Percentiles rank a stretch among this genome's conserved stretches.
Evolutionary conservation across 225 moss, liverwort and hornwort genomes (phyloP).

Genomic region (Pseudisothecium myosuroides): DNA sequence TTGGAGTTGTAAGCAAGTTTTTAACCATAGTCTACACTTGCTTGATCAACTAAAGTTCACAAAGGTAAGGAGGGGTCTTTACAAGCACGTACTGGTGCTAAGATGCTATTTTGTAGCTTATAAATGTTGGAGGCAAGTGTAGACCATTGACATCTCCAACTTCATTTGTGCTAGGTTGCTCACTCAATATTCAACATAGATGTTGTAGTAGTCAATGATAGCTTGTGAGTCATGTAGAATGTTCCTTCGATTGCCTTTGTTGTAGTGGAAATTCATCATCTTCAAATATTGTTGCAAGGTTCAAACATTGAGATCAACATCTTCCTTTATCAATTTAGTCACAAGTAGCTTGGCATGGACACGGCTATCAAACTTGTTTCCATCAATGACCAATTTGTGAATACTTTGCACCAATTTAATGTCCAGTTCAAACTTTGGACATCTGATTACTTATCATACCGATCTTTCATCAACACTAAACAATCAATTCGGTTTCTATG

Average conservation of each 20-base stretch:
- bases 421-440: not conserved
- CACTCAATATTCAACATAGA: rapidly evolving
- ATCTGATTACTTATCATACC: rapidly evolving
- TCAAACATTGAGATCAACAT: rapidly evolving
- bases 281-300: rapidly evolving
- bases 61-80: not conserved
- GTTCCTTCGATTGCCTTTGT: not conserved
- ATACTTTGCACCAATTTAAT: rapidly evolving
- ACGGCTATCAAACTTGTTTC: rapidly evolving
- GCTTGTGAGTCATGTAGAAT: rapidly evolving
- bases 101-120: not conserved
- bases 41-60: rapidly evolving
- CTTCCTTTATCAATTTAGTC: rapidly evolving
- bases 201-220: not conserved
- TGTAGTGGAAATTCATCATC: rapidly evolving
- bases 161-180: rapidly evolving
- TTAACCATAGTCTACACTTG: not conserved
- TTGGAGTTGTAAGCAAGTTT: not conserved
- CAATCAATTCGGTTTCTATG: rapidly evolving
- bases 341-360: rapidly evolving
- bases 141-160: rapidly evolving
- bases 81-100: not conserved
- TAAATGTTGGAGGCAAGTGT: not conserved
- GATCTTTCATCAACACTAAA: not conserved
- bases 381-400: rapidly evolving